Conservation (phyloP, 768 basidiomycete species). For the Pleurotus platypus region DNA sequence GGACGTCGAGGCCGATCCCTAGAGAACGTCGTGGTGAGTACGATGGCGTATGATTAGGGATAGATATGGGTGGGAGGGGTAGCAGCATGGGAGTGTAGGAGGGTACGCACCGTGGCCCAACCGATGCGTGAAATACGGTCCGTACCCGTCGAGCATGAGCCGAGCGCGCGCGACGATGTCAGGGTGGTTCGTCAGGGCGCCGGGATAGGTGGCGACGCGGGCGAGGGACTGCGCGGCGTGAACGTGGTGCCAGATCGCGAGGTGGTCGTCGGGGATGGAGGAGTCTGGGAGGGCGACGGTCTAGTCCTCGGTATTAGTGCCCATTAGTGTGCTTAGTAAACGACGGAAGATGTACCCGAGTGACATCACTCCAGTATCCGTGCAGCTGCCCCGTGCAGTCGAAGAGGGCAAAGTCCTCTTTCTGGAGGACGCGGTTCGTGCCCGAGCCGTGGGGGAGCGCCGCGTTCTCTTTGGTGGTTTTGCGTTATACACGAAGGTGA, state of each 20-base stretch:
- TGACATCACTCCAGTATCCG: conserved; percentile 78
- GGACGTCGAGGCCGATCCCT: conserved; percentile 73
- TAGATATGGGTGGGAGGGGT: neutral
- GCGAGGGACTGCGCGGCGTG: conserved; percentile 61
- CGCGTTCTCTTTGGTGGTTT: conserved; percentile 59
- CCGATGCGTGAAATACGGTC: conserved; percentile 72
- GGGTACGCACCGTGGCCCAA: conserved; percentile 65
- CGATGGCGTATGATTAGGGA: no score
- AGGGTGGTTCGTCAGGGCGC: conserved; percentile 47
- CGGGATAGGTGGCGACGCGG: conserved; percentile 40
- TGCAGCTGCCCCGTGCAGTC: conserved; percentile 71
- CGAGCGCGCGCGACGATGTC: conserved; percentile 59
- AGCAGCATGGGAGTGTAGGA: no score
- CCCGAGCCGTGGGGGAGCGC: conserved; percentile 84
- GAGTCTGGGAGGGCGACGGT: conserved; percentile 66
- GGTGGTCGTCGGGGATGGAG: conserved; percentile 47
- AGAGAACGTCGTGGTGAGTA: no score
- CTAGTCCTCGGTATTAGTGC: conserved; percentile 19
- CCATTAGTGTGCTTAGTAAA: neutral
- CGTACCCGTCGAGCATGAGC: conserved; percentile 41
- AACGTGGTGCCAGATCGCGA: conserved; percentile 63
- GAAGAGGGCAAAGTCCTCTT: conserved; percentile 67
- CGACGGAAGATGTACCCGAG: conserved; percentile 47
- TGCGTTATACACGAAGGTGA: neutral
- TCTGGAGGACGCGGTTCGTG: conserved; percentile 55